A percentile compares a stretch with the other conserved stretches of the same genome.
These are phyloP conservation scores for Penicillium polonicum DNA, from an alignment of 2,329 filamentous ascomycete species.

Conservation along the genomic window DNA sequence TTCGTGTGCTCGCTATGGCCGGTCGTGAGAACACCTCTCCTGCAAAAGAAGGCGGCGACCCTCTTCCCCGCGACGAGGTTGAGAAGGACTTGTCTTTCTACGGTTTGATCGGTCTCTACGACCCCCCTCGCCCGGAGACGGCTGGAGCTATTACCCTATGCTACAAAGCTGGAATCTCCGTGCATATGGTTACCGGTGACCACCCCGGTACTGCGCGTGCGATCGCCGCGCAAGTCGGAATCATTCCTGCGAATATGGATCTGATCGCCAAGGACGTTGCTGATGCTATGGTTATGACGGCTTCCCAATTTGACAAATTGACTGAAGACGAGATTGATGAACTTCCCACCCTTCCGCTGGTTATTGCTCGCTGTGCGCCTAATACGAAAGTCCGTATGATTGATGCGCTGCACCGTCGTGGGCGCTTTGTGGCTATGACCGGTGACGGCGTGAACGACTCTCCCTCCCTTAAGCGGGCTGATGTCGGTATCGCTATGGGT, in stretches of 20 bases:
- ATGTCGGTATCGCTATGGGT: constrained; percentile 89
- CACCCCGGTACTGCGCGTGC: constrained; percentile 75
- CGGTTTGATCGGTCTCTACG: constrained; percentile 83
- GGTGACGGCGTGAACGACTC: constrained; percentile 88
- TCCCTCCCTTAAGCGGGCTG: constrained; percentile 74
- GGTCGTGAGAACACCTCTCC: constrained; percentile 33
- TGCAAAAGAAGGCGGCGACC: constrained; percentile 17
- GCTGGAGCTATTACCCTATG: constrained; percentile 69
- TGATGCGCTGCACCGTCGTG: constrained; percentile 57
- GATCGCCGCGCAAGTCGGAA: constrained; percentile 76
- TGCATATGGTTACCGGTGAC: constrained; percentile 84
- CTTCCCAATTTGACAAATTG: constrained; percentile 74
- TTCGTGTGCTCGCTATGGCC: constrained; percentile 68
- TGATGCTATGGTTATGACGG: constrained; percentile 70
- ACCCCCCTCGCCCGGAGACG: constrained; percentile 80
- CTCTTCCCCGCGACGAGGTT: constrained; percentile 55
- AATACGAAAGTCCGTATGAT: constrained; percentile 83
- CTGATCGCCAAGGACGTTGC: constrained; percentile 62
- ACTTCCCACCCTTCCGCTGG: constrained; percentile 55
- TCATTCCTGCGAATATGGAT: constrained; percentile 64
- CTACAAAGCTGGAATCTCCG: constrained; percentile 70
- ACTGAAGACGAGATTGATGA: constrained; percentile 69
- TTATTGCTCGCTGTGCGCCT: constrained; percentile 60
- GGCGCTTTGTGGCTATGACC: constrained; percentile 80
- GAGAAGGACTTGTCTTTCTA: constrained; percentile 70